Percentiles rank a stretch among this genome's conserved stretches.
Evolutionary conservation across 352 stramenopile genomes (phyloP).

Genomic region (Globisporangium splendens): DNA sequence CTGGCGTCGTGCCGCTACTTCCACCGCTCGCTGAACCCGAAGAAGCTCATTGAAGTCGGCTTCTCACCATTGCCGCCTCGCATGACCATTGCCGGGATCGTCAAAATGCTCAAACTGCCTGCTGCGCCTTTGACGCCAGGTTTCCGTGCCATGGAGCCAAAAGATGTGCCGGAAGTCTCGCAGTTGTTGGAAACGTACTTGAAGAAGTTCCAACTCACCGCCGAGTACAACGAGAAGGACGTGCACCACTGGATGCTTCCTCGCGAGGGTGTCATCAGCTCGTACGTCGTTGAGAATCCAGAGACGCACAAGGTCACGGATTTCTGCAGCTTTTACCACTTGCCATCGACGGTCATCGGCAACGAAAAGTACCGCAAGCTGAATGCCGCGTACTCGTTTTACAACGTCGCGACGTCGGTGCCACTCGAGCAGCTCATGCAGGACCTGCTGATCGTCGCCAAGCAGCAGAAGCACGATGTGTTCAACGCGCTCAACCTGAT

Average conservation of each 20-base stretch:
- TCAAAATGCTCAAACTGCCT: conserved; percentile 90
- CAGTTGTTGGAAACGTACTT: conserved; percentile 55
- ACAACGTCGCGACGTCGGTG: conserved; percentile 91
- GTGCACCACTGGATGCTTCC: conserved; percentile 98
- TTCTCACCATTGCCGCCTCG: conserved; percentile 93
- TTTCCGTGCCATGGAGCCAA: conserved; percentile 33
- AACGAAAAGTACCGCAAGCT: conserved; percentile 95
- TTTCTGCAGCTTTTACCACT: conserved; percentile 97
- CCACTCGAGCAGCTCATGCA: conserved; percentile 61
- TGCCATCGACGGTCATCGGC: conserved; percentile 95
- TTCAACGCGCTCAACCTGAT: conserved; percentile 73
- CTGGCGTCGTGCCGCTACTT: conserved; percentile 95
- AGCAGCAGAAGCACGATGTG: conserved; percentile 54
- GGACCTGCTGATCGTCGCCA: conserved; percentile 61
- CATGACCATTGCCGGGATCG: conserved; percentile 94
- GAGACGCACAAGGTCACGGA: conserved; percentile 87
- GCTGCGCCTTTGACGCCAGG: conserved; percentile 23
- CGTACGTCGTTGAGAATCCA: conserved; percentile 89
- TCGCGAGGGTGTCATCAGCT: conserved; percentile 92
- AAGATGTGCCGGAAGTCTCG: conserved; percentile 50
- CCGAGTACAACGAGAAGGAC: conserved; percentile 36
- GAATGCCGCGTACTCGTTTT: conserved; percentile 98
- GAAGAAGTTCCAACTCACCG: conserved; percentile 32
- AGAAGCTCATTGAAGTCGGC: conserved; percentile 98
- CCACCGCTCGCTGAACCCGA: conserved; percentile 96